phyloP scores from a whole-genome alignment of 1,284 basidiomycete genomes.

The Malassezia brasiliensis region DNA sequence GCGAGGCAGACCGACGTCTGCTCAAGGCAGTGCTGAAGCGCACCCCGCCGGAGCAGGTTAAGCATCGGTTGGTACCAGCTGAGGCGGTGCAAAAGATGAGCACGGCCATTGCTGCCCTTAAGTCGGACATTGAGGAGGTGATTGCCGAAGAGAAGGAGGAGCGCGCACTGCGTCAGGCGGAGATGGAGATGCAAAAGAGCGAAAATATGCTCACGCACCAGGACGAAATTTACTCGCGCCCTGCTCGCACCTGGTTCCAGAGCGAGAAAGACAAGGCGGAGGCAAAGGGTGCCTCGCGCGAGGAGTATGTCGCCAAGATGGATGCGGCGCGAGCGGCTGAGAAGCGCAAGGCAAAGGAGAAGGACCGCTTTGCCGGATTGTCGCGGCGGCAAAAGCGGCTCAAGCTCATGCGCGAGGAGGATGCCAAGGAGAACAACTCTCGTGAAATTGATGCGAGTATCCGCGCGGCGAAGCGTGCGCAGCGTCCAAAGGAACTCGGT shows the following conservation, averaged over 20 bases:
- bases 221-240: conserved; percentile 85
- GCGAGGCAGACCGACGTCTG: conserved; percentile 90
- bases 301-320: conserved; percentile 30
- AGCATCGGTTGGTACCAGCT: conserved; percentile 77
- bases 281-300: conserved; percentile 54
- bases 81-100: conserved; percentile 67
- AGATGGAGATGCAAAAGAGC: conserved; percentile 92
- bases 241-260: conserved; percentile 97
- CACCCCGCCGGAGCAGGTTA: conserved; percentile 69
- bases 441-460: conserved; percentile 27
- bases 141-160: conserved; percentile 91
- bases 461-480: conserved; percentile 36
- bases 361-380: conserved; percentile 35
- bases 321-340: conserved; percentile 10
- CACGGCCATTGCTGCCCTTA: conserved; percentile 62
- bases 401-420: conserved; percentile 36
- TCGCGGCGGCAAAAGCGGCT: conserved; percentile 33
- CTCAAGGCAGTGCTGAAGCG: conserved; percentile 92
- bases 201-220: conserved; percentile 91
- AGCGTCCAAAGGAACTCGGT: conserved; percentile 36
- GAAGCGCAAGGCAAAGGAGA: conserved; percentile 17
- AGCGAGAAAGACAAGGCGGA: conserved; percentile 67
- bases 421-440: conserved; percentile 25
- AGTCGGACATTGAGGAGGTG: conserved; percentile 69
- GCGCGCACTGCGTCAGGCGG: conserved; percentile 62